Percentiles rank a stretch among this genome's conserved stretches.
phyloP scores from a whole-genome alignment of 768 basidiomycete genomes.

The Boletus reticuloceps region DNA sequence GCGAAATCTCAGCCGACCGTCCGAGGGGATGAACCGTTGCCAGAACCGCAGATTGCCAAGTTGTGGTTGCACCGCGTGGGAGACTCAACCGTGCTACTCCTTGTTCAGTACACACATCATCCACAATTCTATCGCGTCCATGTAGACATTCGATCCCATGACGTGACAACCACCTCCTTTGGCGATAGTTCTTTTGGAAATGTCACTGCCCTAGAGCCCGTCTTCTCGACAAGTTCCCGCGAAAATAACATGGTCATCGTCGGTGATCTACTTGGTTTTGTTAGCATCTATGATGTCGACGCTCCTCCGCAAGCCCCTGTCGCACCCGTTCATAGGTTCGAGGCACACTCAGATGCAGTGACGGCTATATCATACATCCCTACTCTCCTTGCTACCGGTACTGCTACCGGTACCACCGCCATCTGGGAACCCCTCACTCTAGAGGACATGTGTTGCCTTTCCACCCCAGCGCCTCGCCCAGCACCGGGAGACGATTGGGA shows the following conservation, averaged over 20 bases:
- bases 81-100: conserved; percentile 25
- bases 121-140: conserved; percentile 51
- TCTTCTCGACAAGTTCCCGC: conserved; percentile 38
- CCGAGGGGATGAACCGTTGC: neutral
- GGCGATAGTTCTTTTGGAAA: conserved; percentile 51
- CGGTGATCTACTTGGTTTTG: conserved; percentile 64
- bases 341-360: conserved; percentile 65
- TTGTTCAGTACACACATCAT: conserved; percentile 52
- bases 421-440: conserved; percentile 70
- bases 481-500: conserved; percentile 37
- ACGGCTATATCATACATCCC: conserved; percentile 64
- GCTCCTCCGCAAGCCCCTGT: conserved; percentile 13
- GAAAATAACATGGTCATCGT: conserved; percentile 53
- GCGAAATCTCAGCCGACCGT: conserved; percentile 6
- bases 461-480: conserved; percentile 41
- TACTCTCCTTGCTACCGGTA: conserved; percentile 62
- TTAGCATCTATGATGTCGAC: conserved; percentile 60
- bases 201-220: conserved; percentile 48
- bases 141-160: conserved; percentile 31
- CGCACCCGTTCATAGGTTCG: conserved; percentile 47
- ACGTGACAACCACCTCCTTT: conserved; percentile 40
- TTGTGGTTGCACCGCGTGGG: conserved; percentile 16
- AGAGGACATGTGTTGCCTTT: conserved; percentile 52
- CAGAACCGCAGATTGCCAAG: conserved; percentile 10
- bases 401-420: conserved; percentile 53